A percentile compares a stretch with the other conserved stretches of the same genome.
Evolutionary conservation across 2,329 filamentous ascomycete species (phyloP).

Genomic region (Fusarium sp.): DNA sequence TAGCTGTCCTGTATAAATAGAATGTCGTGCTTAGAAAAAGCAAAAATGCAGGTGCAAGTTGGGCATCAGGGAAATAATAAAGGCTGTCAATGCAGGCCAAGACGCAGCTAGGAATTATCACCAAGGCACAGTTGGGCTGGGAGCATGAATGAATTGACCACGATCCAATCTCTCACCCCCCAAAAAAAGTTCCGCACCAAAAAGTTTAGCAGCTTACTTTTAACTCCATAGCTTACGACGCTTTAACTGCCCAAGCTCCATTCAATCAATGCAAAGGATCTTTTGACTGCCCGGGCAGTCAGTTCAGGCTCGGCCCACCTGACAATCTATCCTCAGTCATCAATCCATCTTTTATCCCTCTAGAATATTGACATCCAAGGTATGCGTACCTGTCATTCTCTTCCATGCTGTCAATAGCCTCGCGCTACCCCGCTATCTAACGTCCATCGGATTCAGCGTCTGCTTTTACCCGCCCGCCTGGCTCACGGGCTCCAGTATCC

Average conservation of each 20-base stretch:
- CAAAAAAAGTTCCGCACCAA: conserved; percentile 7
- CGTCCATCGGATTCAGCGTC: neutral
- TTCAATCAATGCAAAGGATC: neutral
- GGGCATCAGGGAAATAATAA: neutral
- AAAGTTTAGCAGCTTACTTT: conserved; percentile 2
- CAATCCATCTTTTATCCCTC: too few relatives aligned
- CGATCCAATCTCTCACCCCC: neutral
- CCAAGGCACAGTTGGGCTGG: neutral
- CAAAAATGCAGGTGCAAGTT: neutral
- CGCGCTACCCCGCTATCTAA: conserved; percentile 27
- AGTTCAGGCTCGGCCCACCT: too few relatives aligned
- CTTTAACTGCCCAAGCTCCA: neutral
- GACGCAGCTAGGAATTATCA: neutral
- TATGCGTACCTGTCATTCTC: too few relatives aligned
- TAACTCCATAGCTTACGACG: conserved; percentile 17
- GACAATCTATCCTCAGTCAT: neutral
- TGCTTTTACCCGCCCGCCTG: conserved; percentile 38
- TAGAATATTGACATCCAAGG: too few relatives aligned
- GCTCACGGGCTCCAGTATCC: conserved; percentile 32
- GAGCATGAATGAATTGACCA: neutral
- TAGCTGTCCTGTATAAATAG: neutral
- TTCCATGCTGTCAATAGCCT: conserved; percentile 4
- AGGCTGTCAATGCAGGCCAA: neutral
- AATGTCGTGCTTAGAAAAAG: neutral
- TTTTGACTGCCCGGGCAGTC: neutral